A percentile compares a stretch with the other conserved stretches of the same genome.
Evolutionary conservation across 495 filamentous ascomycete genomes (phyloP).

Genomic region (Xylaria acuta): DNA sequence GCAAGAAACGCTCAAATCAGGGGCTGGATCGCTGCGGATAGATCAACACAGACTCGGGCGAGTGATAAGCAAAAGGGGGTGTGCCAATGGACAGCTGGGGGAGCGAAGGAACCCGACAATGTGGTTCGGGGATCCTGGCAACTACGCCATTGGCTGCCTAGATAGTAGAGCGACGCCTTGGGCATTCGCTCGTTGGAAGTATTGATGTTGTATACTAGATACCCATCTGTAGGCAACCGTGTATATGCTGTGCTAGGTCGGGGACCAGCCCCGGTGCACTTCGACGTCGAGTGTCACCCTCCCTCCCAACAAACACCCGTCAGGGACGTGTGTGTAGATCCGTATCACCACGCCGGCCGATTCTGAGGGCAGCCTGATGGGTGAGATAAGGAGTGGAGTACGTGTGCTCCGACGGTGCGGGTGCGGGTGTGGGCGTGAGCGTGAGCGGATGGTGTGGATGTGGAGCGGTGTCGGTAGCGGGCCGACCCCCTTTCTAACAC

Average conservation of each 20-base stretch:
- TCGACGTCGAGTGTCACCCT: constrained; percentile 7
- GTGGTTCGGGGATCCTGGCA: constrained; percentile 27
- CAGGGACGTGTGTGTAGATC: not conserved
- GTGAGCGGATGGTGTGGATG: not conserved
- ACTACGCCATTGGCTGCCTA: constrained; percentile 15
- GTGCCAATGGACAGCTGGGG: constrained; percentile 14
- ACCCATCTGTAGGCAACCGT: not conserved
- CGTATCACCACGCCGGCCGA: not conserved
- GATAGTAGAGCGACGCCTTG: not conserved
- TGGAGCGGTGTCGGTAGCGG: constrained; percentile 26
- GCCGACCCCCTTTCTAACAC: constrained; percentile 12
- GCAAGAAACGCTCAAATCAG: not conserved
- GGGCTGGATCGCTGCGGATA: not conserved
- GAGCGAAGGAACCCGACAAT: constrained; percentile 26
- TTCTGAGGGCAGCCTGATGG: not conserved
- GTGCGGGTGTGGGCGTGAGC: not conserved
- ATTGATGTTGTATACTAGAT: not conserved
- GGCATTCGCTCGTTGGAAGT: not conserved
- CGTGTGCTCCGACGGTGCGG: constrained; percentile 1
- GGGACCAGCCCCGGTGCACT: constrained; percentile 10
- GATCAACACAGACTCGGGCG: not conserved
- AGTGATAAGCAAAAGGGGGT: constrained; percentile 1
- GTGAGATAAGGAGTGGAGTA: constrained; percentile 1
- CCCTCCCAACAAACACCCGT: not conserved
- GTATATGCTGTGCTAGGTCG: constrained; percentile 24